Percentiles rank a stretch among this genome's conserved stretches.
Evolutionary conservation across 371 early-diverging fungal genomes (phyloP).

Genomic region (Lichtheimia corymbifera): DNA sequence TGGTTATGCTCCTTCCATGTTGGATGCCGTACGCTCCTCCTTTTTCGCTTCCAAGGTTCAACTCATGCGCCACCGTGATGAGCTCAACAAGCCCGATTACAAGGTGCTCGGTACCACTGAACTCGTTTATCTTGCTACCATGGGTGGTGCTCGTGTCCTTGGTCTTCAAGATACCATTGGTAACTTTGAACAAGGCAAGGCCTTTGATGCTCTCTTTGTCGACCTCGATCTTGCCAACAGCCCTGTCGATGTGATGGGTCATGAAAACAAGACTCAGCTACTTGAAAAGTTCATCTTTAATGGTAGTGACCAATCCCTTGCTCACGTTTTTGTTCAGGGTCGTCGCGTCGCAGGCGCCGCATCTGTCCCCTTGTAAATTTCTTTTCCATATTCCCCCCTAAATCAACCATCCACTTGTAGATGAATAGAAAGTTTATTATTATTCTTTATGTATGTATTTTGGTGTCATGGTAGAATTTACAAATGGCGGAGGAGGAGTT

Average conservation of each 20-base stretch:
- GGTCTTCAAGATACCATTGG: conserved; percentile 74
- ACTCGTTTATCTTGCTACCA: conserved; percentile 83
- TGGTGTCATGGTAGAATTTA: neutral
- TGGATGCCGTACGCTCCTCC: conserved; percentile 83
- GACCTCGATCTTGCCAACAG: conserved; percentile 51
- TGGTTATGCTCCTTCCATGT: conserved; percentile 80
- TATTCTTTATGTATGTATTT: neutral
- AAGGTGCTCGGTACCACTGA: conserved; percentile 50
- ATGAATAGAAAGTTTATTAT: neutral
- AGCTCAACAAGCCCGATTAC: conserved; percentile 21
- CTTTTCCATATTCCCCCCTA: neutral
- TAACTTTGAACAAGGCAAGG: conserved; percentile 78
- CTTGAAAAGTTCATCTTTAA: conserved; percentile 69
- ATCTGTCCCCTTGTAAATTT: neutral
- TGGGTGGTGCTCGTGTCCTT: conserved; percentile 86
- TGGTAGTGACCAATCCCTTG: conserved; percentile 63
- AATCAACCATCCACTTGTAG: neutral
- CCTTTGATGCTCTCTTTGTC: conserved; percentile 89
- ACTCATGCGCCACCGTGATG: conserved; percentile 39
- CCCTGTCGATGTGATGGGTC: conserved; percentile 54
- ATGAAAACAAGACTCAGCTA: conserved; percentile 36
- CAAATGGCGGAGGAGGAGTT: neutral
- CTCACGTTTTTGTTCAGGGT: conserved; percentile 64
- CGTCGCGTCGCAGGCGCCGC: conserved; percentile 36
- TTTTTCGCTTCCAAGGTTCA: conserved; percentile 69